phyloP scores from a whole-genome alignment of 208 protist species.

The Phytomonas sp. region DNA sequence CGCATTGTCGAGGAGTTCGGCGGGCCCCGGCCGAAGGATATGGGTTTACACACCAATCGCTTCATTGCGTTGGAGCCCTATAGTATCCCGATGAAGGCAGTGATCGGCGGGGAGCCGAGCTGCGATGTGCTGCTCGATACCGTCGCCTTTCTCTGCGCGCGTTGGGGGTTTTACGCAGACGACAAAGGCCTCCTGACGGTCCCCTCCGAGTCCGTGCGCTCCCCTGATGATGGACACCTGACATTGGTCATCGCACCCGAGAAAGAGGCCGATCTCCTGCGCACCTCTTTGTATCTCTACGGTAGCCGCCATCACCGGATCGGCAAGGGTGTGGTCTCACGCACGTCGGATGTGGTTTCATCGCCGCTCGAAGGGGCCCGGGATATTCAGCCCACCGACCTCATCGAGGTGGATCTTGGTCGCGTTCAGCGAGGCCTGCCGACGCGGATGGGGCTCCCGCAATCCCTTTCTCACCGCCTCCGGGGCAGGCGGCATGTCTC shows the following conservation, averaged over 20 bases:
- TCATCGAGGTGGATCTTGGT: slow-evolving; percentile 46
- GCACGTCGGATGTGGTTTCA: slow-evolving; percentile 73
- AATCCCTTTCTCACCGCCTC: slow-evolving; percentile 64
- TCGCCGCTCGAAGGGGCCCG: slow-evolving; percentile 15
- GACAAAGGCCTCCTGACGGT: slow-evolving; percentile 73
- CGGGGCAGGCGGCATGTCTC: slow-evolving; percentile 63
- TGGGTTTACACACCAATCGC: slow-evolving; percentile 52
- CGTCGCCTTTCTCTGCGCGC: slow-evolving; percentile 69
- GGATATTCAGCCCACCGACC: slow-evolving; percentile 21
- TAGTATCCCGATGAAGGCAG: slow-evolving; percentile 86
- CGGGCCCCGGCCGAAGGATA: slow-evolving; percentile 75
- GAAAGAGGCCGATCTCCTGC: slow-evolving; percentile 43
- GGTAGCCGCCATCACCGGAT: slow-evolving; percentile 79
- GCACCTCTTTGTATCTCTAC: slow-evolving; percentile 60
- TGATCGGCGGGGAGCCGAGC: slow-evolving; percentile 67
- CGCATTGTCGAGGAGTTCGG: slow-evolving; percentile 90
- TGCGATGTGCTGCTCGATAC: slow-evolving; percentile 73
- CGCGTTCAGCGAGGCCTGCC: slow-evolving; percentile 68
- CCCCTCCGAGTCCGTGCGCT: slow-evolving; percentile 55
- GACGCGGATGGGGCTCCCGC: slow-evolving; percentile 52
- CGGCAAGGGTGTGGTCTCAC: slow-evolving; percentile 50
- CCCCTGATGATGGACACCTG: slow-evolving; percentile 35
- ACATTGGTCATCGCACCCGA: slow-evolving; percentile 56
- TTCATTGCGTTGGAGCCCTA: slow-evolving; percentile 85
- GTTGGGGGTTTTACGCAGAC: slow-evolving; percentile 87